phyloP scores from a whole-genome alignment of 805 yeast species.

The Starmerella etchellsii region DNA sequence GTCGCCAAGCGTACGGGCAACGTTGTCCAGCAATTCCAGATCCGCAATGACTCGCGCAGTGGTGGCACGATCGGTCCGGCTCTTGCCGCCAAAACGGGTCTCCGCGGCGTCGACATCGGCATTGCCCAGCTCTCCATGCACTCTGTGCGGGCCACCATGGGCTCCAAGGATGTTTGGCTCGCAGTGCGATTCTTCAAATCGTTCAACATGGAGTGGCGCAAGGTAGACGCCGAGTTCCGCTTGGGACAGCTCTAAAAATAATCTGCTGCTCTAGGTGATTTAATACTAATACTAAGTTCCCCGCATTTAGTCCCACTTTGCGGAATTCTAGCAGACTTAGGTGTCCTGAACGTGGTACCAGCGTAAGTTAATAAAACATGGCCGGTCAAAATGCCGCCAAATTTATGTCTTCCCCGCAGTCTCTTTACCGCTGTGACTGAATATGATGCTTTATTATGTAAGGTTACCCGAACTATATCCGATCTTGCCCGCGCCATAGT shows the following conservation, averaged over 20 bases:
- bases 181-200: slow-evolving; percentile 61
- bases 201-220: slow-evolving; percentile 56
- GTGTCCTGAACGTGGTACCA: no score
- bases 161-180: slow-evolving; percentile 62
- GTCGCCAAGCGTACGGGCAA: slow-evolving; percentile 55
- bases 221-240: slow-evolving; percentile 30
- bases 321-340: no score
- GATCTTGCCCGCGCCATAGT: no score
- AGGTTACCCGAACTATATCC: no score
- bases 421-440: no score
- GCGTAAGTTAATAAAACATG: no score
- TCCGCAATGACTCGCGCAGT: slow-evolving; percentile 69
- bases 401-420: no score
- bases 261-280: not conserved
- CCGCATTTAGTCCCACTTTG: no score
- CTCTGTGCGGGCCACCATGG: slow-evolving; percentile 68
- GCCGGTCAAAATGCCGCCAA: no score
- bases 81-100: slow-evolving; percentile 29
- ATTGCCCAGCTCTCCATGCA: slow-evolving; percentile 81
- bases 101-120: slow-evolving; percentile 60
- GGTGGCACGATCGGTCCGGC: slow-evolving; percentile 83
- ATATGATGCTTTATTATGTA: no score
- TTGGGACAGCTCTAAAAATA: slow-evolving; percentile 20
- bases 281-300: not conserved
- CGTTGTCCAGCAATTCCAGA: slow-evolving; percentile 64